phyloP scores from a whole-genome alignment of 768 basidiomycete species.

The Hygrocybe punicea region DNA sequence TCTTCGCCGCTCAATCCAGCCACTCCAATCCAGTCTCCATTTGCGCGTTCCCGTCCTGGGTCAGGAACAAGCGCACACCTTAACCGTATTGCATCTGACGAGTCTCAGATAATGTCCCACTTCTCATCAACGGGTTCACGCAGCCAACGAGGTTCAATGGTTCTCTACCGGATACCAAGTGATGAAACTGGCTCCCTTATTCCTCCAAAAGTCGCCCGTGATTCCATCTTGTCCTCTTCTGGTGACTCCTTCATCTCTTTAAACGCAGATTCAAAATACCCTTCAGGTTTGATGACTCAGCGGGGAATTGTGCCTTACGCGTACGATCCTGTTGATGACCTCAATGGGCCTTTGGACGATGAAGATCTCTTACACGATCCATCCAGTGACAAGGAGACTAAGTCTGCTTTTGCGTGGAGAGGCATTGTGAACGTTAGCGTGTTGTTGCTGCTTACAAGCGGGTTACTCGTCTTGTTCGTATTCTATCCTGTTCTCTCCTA shows the following conservation, averaged over 20 bases:
- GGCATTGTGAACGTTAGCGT: slow-evolving; percentile 65
- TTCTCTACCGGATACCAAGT: slow-evolving; percentile 60
- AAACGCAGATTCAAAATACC: slow-evolving; percentile 67
- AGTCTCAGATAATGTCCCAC: slow-evolving; percentile 24
- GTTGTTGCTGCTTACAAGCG: slow-evolving; percentile 57
- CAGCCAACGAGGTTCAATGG: slow-evolving; percentile 50
- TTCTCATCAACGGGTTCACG: background rate
- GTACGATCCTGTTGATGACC: slow-evolving; percentile 63
- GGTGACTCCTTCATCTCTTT: slow-evolving; percentile 48
- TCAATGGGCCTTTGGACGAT: slow-evolving; percentile 55
- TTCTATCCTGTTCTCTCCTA: slow-evolving; percentile 71
- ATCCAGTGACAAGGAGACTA: slow-evolving; percentile 18
- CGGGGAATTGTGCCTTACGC: slow-evolving; percentile 61
- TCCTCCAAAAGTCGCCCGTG: slow-evolving; percentile 32
- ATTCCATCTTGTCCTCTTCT: slow-evolving; percentile 34
- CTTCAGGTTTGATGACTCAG: slow-evolving; percentile 27
- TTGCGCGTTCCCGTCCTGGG: slow-evolving; percentile 35
- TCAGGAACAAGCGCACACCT: slow-evolving; percentile 42
- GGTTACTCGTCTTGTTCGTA: slow-evolving; percentile 71
- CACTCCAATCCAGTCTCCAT: slow-evolving; percentile 18
- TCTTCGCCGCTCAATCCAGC: slow-evolving; percentile 56
- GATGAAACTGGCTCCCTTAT: slow-evolving; percentile 31
- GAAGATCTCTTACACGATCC: slow-evolving; percentile 78
- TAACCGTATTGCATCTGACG: slow-evolving; percentile 42
- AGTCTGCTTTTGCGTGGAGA: slow-evolving; percentile 42